A percentile compares a stretch with the other conserved stretches of the same genome.
Conservation (phyloP, 495 filamentous ascomycete genomes). For the Beverwykella pulmonaria region DNA sequence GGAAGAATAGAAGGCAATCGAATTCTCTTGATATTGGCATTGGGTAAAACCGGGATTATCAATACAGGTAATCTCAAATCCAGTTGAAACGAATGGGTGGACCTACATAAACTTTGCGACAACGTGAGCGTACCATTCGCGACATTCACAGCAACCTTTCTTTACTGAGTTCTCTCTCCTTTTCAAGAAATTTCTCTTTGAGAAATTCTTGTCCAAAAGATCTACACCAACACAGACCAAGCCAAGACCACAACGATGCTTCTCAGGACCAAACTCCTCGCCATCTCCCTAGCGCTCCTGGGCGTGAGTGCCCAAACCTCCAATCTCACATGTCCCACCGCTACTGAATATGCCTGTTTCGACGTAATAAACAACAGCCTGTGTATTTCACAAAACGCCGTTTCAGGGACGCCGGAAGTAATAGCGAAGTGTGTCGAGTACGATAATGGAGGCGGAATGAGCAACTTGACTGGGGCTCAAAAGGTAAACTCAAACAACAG, state of each 20-base stretch:
- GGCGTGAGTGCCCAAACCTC: conserved; percentile 11
- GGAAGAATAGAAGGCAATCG: neutral
- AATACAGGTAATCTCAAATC: neutral
- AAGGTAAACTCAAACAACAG: conserved; percentile 37
- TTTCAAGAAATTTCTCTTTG: too few species aligned
- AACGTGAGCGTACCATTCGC: neutral
- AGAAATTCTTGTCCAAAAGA: too few species aligned
- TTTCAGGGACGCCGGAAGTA: conserved; percentile 33
- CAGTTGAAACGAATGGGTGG: neutral
- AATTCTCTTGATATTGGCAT: neutral
- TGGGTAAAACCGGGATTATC: neutral
- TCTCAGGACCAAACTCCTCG: neutral
- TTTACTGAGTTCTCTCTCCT: too few species aligned
- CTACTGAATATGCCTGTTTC: conserved; percentile 42
- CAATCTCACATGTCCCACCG: conserved; percentile 40
- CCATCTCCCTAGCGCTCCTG: neutral
- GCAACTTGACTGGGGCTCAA: conserved; percentile 42
- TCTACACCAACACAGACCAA: too few species aligned
- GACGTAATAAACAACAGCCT: conserved; percentile 46
- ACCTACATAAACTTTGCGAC: neutral
- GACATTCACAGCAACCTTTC: neutral
- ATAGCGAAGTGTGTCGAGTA: conserved; percentile 43
- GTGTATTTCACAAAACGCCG: conserved; percentile 40
- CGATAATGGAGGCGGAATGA: conserved; percentile 36
- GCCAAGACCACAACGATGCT: neutral